phyloP scores from a whole-genome alignment of 2,329 filamentous ascomycete genomes.

The Celoporthe dispersa region DNA sequence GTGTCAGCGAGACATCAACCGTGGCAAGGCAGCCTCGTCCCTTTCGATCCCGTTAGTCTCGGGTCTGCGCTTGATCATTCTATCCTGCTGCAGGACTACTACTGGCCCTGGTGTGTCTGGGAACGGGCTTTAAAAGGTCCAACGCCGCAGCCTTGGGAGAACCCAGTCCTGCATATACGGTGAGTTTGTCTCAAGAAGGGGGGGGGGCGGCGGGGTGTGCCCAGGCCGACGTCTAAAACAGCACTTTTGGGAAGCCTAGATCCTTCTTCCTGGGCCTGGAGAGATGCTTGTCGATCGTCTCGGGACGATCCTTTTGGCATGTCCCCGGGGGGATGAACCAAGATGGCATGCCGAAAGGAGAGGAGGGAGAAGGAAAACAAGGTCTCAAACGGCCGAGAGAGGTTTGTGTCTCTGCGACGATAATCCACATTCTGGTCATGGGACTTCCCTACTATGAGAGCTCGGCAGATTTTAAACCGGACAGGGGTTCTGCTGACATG shows the following conservation, averaged over 20 bases:
- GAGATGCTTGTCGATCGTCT: neutral
- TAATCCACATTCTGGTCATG: neutral
- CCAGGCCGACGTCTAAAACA: neutral
- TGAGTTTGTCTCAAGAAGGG: too few species aligned
- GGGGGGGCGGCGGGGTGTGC: too few species aligned
- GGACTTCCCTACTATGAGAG: neutral
- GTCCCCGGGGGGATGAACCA: neutral
- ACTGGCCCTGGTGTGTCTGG: too few species aligned
- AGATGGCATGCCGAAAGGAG: neutral
- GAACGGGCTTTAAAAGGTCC: neutral
- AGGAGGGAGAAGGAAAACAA: too few species aligned
- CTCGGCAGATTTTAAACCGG: neutral
- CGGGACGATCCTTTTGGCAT: neutral
- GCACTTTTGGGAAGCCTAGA: neutral
- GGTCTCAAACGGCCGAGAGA: too few species aligned
- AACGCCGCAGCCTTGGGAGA: neutral
- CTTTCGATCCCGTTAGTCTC: neutral
- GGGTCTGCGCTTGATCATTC: neutral
- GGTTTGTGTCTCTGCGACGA: neutral
- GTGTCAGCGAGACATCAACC: neutral
- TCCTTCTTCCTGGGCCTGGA: neutral
- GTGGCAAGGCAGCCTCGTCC: neutral
- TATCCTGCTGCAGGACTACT: neutral
- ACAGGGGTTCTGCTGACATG: neutral
- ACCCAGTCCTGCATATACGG: neutral